Evolutionary conservation across 139 green algal species (phyloP), one percentile per base, ranked within the genome.

Genomic region (Coelastrella sp.): DNA sequence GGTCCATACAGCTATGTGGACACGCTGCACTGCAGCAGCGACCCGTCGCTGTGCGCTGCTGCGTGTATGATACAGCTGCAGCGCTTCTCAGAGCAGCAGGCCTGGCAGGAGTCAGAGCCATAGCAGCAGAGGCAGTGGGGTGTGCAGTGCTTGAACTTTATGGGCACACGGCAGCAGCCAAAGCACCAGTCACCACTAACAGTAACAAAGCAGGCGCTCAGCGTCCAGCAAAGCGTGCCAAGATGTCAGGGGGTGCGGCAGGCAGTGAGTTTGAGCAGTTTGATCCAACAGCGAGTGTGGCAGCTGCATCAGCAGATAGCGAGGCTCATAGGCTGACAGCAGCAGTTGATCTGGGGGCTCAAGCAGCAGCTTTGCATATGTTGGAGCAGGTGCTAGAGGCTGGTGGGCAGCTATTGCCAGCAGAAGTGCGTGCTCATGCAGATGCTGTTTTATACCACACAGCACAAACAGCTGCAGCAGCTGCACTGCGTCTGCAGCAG

Each of bases 391-490:
- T 94, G 85, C 73, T 89, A 20, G 73, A 75, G 61, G 68, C 71
- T 23, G 92, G 89, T 54, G 86, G 86, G 3, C 66, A 86, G 47
- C 82, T 91, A 78, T 80, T 95, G 65, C 5, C 90, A 3, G 17
- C 88, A 14, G 90, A 90, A 22, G 47, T 93, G 54, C 89, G 92
- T 0, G 75, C 74, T 4, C 90, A 94, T 75, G 32, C 92, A 13
- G 95, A 96, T 85, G 94, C 93, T 16, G 56, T 94, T 3, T 90
- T 90, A 0, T 92, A 89, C 32, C 95, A 97, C 84, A 83, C 89
- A 61, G 93, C 93, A 3, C 64, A 78, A 19, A 91, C 91, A 4
- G 60, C 85, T 7, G 80, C 86, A 0, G 89, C 92, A 5, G 94
- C 90, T 3, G 71, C 80, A 10, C 5, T 86, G 7, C 75, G 76